Conservation (phyloP, 2,329 filamentous ascomycete genomes). For the Colletotrichum cuscutae region DNA sequence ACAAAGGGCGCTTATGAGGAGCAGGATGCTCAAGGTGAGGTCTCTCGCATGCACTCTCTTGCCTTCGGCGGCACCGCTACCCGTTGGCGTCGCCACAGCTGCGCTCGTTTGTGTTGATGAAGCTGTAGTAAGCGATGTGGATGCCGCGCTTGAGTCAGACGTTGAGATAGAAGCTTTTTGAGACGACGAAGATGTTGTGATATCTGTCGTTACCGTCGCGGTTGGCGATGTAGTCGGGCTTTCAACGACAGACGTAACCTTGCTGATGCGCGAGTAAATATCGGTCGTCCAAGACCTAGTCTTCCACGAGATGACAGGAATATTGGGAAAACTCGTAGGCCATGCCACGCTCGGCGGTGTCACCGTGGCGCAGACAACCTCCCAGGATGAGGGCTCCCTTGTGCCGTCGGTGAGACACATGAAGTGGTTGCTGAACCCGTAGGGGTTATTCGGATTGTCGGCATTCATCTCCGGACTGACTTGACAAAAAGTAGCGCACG, state of each 20-base stretch:
- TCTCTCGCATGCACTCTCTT: neutral
- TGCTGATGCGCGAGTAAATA: neutral
- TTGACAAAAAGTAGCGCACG: conserved; percentile 16
- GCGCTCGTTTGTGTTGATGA: neutral
- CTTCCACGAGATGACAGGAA: neutral
- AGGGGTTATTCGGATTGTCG: neutral
- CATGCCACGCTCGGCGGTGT: neutral
- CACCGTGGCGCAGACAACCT: conserved; percentile 10
- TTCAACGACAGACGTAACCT: neutral
- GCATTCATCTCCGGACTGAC: conserved; percentile 1
- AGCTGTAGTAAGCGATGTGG: neutral
- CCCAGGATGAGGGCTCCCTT: neutral
- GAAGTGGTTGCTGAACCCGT: conserved; percentile 11
- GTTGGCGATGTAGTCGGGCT: neutral
- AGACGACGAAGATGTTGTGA: neutral
- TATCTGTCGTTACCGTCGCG: neutral
- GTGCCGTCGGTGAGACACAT: conserved; percentile 20
- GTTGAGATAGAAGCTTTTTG: neutral
- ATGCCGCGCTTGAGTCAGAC: neutral
- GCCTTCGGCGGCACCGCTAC: neutral
- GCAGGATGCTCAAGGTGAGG: neutral
- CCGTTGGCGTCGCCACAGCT: neutral
- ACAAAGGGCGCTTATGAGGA: neutral
- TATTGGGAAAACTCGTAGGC: neutral
- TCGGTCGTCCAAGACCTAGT: neutral